These are phyloP conservation scores for Bonia amplexicaulis DNA, from an alignment of 176 grass and related monocot species.

Conservation along the genomic window DNA sequence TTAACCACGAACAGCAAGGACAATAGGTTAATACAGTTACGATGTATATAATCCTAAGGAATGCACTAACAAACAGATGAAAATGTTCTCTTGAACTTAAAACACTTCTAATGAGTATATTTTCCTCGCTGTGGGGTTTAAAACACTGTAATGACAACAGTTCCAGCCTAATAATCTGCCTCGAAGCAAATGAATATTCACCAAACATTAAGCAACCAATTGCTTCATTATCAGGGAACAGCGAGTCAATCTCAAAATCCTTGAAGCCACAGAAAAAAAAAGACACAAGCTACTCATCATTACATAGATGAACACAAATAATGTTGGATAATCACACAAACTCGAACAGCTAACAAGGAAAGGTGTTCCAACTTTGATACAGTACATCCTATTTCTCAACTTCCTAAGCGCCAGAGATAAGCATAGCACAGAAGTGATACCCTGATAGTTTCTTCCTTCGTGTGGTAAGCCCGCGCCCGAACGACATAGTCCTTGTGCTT, in stretches of 20 bases:
- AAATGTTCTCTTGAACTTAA: neutral
- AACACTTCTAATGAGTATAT: neutral
- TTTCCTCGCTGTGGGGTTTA: neutral
- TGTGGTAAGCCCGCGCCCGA: constrained; percentile 55
- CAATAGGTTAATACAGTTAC: neutral
- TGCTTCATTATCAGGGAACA: neutral
- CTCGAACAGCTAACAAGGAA: neutral
- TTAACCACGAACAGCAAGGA: neutral
- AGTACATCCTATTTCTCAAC: neutral
- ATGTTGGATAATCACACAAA: neutral
- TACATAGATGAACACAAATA: neutral
- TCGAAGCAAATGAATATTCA: neutral
- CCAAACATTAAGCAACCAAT: neutral
- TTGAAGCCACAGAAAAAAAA: neutral
- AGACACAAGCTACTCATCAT: neutral
- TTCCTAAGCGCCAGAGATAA: neutral
- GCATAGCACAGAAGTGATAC: constrained; percentile 25
- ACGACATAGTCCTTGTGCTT: constrained; percentile 88
- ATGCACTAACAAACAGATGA: neutral
- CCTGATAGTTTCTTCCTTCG: constrained; percentile 61
- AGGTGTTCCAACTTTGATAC: neutral
- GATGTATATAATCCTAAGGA: neutral
- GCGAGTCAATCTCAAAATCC: neutral
- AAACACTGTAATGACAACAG: neutral
- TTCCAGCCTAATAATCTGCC: neutral